Percentiles rank a stretch among this genome's conserved stretches.
These are phyloP conservation scores for Crinitomyces ghanaensis DNA, from an alignment of 805 yeast genomes.

Conservation along the genomic window DNA sequence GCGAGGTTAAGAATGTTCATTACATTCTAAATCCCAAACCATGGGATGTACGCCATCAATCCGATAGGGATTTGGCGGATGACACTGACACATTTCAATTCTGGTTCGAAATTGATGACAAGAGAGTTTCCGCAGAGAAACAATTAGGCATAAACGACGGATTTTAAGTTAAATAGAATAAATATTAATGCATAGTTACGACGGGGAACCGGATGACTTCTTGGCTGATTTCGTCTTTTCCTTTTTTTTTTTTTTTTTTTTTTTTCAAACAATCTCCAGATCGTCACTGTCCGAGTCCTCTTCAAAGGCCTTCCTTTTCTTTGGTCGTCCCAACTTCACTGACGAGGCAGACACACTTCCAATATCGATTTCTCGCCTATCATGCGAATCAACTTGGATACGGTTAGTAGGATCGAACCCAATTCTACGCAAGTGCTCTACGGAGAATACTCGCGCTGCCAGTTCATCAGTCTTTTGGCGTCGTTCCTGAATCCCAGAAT, in stretches of 20 bases:
- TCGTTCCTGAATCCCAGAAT: neutral
- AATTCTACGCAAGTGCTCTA: slow-evolving; percentile 17
- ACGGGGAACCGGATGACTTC: neutral
- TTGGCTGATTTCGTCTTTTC: neutral
- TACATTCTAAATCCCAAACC: slow-evolving; percentile 51
- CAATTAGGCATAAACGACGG: slow-evolving; percentile 9
- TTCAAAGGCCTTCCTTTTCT: neutral
- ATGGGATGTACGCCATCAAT: slow-evolving; percentile 35
- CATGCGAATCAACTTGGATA: slow-evolving; percentile 18
- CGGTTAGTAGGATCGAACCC: slow-evolving; percentile 24
- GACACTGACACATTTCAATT: slow-evolving; percentile 36
- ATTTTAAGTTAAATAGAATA: slow-evolving; percentile 2
- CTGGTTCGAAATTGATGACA: slow-evolving; percentile 36
- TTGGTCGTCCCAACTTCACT: slow-evolving; percentile 5
- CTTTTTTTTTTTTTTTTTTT: no score
- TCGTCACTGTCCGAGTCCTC: slow-evolving; percentile 29
- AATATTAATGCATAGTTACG: neutral
- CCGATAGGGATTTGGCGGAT: slow-evolving; percentile 25
- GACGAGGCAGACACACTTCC: slow-evolving; percentile 4
- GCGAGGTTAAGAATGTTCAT: slow-evolving; percentile 44
- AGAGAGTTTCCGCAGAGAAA: slow-evolving; percentile 10
- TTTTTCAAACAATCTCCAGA: slow-evolving; percentile 17
- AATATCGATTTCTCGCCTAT: slow-evolving; percentile 25
- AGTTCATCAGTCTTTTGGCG: neutral
- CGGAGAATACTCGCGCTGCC: slow-evolving; percentile 11